phyloP scores from a whole-genome alignment of 768 basidiomycete genomes.

The Russula earlei region DNA sequence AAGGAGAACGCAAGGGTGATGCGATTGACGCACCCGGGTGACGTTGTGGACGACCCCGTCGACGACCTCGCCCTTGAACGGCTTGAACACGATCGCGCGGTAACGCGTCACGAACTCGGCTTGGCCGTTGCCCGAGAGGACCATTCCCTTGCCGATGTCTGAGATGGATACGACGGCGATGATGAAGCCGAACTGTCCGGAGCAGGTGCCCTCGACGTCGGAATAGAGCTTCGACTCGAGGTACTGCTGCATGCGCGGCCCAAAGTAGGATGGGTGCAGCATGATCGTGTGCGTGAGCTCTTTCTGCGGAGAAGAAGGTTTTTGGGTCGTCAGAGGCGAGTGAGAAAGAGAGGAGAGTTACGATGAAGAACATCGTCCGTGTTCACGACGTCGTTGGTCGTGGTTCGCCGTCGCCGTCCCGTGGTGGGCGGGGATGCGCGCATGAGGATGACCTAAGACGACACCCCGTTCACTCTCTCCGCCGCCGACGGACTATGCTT shows the following conservation, averaged over 20 bases:
- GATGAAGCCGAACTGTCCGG: conserved; percentile 90
- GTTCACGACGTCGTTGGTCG: too few species aligned
- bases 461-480: not conserved
- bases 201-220: conserved; percentile 96
- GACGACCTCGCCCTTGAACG: conserved; percentile 99
- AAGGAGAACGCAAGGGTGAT: too few species aligned
- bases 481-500: conserved; percentile 2
- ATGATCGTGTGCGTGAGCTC: conserved; percentile 96
- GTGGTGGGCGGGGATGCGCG: not conserved
- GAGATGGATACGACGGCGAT: conserved; percentile 86
- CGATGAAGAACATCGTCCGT: conserved; percentile 17
- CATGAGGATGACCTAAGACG: too few species aligned
- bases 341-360: not conserved
- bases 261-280: conserved; percentile 96
- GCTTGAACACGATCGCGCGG: conserved; percentile 96
- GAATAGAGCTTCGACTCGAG: conserved; percentile 89
- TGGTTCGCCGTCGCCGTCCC: not conserved
- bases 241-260: conserved; percentile 89
- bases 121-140: conserved; percentile 84
- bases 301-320: conserved; percentile 47
- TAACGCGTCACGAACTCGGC: conserved; percentile 94
- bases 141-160: conserved; percentile 89
- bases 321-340: not conserved
- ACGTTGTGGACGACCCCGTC: conserved; percentile 95
- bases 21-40: conserved; percentile 60